Evolutionary conservation across 345 rosid species (phyloP), one percentile per base, ranked within the genome.

Genomic region (Gossypium australe): DNA sequence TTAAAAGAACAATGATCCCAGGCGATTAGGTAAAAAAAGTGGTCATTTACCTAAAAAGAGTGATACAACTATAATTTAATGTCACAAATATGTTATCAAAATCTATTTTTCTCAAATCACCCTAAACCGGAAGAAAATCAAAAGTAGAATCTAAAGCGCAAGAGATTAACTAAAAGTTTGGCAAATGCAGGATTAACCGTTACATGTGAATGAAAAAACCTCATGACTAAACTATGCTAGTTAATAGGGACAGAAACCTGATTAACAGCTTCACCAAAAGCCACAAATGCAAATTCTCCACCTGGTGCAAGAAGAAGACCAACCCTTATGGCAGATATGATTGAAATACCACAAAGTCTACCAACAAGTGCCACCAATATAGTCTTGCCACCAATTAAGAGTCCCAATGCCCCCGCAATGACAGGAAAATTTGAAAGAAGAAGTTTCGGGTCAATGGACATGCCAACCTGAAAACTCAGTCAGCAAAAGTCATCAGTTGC

Each of bases 291-390:
- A 59, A 94, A 94, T 79, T 94, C 99, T 80, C 99, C 98, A 47
- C 98, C 98, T 1, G 98, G 98, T 77, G 98, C 98, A 64, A 94
- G 96, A 85, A 94, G 98, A 80, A 94, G 96, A 74, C 98, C 98
- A 22, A 78, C 88, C 82, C 98, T 88, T 77, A 89, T 80, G 67
- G 94, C 94, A 83, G 98, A 88, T 84, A 94, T 87, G 68, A 91
- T 67, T 47, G 98, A 94, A 79, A 94, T 76, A 65, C 98, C 98
- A 69, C 92, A 94, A 76, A 89, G 48, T 76, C 66, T 90, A 24
- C 98, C 98, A 76, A 94, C 85, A 38, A 89, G 61, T 9, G 89
- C 86, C 65, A 94, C 94, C 87, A 94, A 79, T 76, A 86, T 11
- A 75, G 95, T 86, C 92, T 94, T 94, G 71, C 98, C 97, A 60